A percentile compares a stretch with the other conserved stretches of the same genome.
Evolutionary conservation across 345 rosid species (phyloP).

Genomic region (Brassica incana): DNA sequence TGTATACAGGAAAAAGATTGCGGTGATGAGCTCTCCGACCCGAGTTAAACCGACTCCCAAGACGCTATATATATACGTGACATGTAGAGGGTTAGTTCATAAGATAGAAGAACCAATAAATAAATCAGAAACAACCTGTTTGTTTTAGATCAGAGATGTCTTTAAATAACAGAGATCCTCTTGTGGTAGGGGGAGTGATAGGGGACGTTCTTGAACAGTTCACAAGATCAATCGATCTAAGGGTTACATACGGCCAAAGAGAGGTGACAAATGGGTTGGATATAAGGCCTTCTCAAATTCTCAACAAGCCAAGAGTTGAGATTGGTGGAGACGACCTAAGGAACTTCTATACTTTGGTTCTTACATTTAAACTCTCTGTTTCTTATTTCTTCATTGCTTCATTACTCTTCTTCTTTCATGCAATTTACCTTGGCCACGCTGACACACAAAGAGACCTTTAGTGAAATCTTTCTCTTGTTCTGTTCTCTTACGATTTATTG

Average conservation of each 20-base stretch:
- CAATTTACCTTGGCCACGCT: slow-evolving; percentile 2
- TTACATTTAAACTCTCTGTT: slow-evolving; percentile 7
- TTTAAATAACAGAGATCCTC: slow-evolving; percentile 28
- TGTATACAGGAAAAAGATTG: slow-evolving; percentile 35
- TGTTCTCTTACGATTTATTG: background rate
- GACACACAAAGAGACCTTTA: slow-evolving; percentile 11
- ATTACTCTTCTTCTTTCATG: background rate
- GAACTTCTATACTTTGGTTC: slow-evolving; percentile 42
- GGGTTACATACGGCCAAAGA: slow-evolving; percentile 39
- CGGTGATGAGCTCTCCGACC: slow-evolving; percentile 35
- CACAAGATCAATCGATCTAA: slow-evolving; percentile 32
- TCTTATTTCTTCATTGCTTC: background rate
- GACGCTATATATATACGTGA: slow-evolving; percentile 30
- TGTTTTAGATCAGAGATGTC: slow-evolving; percentile 19
- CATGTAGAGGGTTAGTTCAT: background rate
- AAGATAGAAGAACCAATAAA: background rate
- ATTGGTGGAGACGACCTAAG: slow-evolving; percentile 45
- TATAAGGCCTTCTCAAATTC: slow-evolving; percentile 40
- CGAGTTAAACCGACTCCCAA: slow-evolving; percentile 12
- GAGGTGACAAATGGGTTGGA: slow-evolving; percentile 42
- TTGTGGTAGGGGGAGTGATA: slow-evolving; percentile 37
- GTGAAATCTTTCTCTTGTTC: background rate
- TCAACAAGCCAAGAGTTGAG: slow-evolving; percentile 42
- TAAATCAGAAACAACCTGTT: slow-evolving; percentile 10
- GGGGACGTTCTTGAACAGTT: slow-evolving; percentile 36